phyloP scores from a whole-genome alignment of 2,329 filamentous ascomycete genomes.

The Elsinoe batatas region DNA sequence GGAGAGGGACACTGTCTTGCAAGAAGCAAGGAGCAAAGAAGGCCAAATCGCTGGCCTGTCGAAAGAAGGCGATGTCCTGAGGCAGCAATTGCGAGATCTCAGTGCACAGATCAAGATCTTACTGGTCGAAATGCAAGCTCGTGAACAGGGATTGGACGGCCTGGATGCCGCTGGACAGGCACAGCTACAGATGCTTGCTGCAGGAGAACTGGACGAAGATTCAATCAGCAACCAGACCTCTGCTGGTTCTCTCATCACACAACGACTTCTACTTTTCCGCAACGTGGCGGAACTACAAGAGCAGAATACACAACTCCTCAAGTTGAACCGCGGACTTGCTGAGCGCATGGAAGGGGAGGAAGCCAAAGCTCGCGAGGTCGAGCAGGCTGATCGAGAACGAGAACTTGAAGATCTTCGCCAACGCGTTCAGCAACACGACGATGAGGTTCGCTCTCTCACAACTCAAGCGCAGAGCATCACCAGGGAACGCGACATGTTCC shows the following conservation, averaged over 20 bases:
- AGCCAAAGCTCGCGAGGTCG: conserved; percentile 50
- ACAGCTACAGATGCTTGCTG: conserved; percentile 67
- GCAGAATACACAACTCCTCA: conserved; percentile 77
- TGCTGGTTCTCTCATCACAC: conserved; percentile 79
- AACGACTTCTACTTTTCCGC: conserved; percentile 82
- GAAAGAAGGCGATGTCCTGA: conserved; percentile 65
- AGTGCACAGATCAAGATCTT: conserved; percentile 86
- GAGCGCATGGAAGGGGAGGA: conserved; percentile 88
- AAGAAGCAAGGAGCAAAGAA: conserved; percentile 68
- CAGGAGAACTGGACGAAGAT: conserved; percentile 63
- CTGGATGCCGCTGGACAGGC: conserved; percentile 62
- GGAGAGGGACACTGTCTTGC: conserved; percentile 69
- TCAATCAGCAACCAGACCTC: conserved; percentile 66
- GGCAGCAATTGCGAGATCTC: conserved; percentile 78
- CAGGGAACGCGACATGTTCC: conserved; percentile 94
- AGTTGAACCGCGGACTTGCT: conserved; percentile 72
- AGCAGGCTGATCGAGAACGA: conserved; percentile 48
- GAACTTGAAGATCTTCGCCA: conserved; percentile 65
- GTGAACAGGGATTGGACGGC: conserved; percentile 66
- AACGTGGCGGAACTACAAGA: conserved; percentile 74
- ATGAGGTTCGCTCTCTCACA: conserved; percentile 73
- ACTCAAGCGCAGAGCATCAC: conserved; percentile 86
- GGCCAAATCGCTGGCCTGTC: conserved; percentile 53
- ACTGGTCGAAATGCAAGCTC: conserved; percentile 73
- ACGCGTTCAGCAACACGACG: conserved; percentile 67